phyloP scores from a whole-genome alignment of 441 rosid genomes.

The Jatropha podagrica region DNA sequence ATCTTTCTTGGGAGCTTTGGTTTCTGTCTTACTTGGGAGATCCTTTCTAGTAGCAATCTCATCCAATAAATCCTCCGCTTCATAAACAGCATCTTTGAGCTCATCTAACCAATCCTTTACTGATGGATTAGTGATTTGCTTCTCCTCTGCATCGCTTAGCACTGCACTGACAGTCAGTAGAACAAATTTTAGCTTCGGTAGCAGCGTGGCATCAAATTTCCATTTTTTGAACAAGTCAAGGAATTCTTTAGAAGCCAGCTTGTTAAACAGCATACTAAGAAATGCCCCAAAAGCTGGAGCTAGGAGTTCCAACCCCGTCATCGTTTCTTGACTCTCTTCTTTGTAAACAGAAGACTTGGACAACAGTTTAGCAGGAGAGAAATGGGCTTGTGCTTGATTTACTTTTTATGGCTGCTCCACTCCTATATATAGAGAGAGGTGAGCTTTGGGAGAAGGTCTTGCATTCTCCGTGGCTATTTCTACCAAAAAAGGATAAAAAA shows the following conservation, averaged over 20 bases:
- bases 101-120: slow-evolving; percentile 10
- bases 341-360: too few species aligned
- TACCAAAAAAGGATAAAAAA: too few species aligned
- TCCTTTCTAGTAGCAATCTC: background rate
- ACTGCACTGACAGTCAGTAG: background rate
- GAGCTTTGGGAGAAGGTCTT: too few species aligned
- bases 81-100: slow-evolving; percentile 20
- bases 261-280: background rate
- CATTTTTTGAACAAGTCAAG: background rate
- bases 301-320: background rate
- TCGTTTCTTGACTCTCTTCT: background rate
- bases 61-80: slow-evolving; percentile 19
- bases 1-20: background rate
- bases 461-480: too few species aligned
- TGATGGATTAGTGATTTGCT: slow-evolving; percentile 3
- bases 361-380: too few species aligned
- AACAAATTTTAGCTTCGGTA: background rate
- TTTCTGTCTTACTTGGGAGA: too few species aligned
- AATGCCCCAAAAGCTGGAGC: background rate
- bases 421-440: too few species aligned
- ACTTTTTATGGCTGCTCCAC: too few species aligned
- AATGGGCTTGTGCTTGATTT: too few species aligned
- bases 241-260: background rate
- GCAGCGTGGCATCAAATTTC: background rate
- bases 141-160: slow-evolving; percentile 22